Conservation (phyloP, 2,329 filamentous ascomycete species). For the Talaromyces sp. region DNA sequence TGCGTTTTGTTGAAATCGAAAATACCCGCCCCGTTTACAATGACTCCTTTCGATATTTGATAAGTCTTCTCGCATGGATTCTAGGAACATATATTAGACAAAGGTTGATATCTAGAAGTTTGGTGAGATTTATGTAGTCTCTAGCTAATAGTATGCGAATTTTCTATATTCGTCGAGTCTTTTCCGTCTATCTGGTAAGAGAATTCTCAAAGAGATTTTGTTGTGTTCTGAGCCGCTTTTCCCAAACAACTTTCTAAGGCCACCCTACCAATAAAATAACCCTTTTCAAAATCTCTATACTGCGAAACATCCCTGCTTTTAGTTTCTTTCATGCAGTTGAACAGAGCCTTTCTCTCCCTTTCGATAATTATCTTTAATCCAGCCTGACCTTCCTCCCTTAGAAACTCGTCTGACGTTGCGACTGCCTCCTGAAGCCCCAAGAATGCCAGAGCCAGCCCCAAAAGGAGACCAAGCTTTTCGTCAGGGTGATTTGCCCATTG, state of each 20-base stretch:
- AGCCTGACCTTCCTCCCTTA: neutral
- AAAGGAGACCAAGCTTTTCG: neutral
- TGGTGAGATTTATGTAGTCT: too few species aligned
- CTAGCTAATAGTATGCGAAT: too few species aligned
- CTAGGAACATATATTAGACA: too few species aligned
- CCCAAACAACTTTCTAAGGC: neutral
- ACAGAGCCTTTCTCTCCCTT: neutral
- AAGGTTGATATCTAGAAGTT: too few species aligned
- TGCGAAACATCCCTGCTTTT: neutral
- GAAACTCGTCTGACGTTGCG: neutral
- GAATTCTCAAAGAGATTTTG: too few species aligned
- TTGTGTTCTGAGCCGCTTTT: too few species aligned
- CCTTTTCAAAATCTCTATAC: neutral
- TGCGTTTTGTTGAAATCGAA: too few species aligned
- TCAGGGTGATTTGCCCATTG: neutral
- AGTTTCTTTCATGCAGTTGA: neutral
- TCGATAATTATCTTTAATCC: neutral
- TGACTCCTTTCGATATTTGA: too few species aligned
- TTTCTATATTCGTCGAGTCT: too few species aligned
- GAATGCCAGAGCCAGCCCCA: conserved; percentile 1
- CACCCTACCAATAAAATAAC: neutral
- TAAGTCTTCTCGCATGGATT: too few species aligned
- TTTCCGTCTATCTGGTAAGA: too few species aligned
- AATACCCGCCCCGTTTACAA: too few species aligned
- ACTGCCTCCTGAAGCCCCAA: neutral